Conservation (phyloP, 192 early-diverging fungal species). For the Paraglomus occultum region DNA sequence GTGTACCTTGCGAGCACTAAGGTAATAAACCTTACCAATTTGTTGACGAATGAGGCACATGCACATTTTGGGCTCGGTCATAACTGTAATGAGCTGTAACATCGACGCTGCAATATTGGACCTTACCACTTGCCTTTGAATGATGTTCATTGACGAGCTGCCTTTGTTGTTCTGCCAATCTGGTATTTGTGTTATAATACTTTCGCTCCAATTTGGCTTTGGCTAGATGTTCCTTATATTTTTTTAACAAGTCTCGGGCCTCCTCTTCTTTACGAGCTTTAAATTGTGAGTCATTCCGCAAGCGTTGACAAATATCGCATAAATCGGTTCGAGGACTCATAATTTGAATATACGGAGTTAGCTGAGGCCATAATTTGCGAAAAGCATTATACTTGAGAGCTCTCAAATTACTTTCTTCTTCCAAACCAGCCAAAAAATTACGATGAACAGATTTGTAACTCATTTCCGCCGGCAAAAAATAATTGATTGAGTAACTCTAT, state of each 20-base stretch:
- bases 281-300: not conserved
- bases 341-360: constrained; percentile 16
- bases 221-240: too few relatives aligned
- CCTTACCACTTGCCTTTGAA: constrained; percentile 4
- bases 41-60: constrained; percentile 30
- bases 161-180: constrained; percentile 19
- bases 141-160: not conserved
- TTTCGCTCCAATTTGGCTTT: constrained; percentile 14
- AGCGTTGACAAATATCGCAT: too few relatives aligned
- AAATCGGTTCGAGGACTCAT: constrained; percentile 22
- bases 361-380: constrained; percentile 11
- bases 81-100: constrained; percentile 31
- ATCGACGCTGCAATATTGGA: constrained; percentile 20
- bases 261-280: not conserved
- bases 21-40: constrained; percentile 27
- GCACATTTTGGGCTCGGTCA: constrained; percentile 30
- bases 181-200: constrained; percentile 27
- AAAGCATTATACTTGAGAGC: constrained; percentile 20
- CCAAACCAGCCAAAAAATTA: constrained; percentile 14
- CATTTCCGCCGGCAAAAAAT: constrained; percentile 20
- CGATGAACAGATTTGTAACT: constrained; percentile 19
- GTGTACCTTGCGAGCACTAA: too few relatives aligned
- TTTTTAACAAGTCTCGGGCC: not conserved
- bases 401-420: constrained; percentile 20
- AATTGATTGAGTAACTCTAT: constrained; percentile 14